Base-by-base conservation (phyloP, 352 stramenopile species). In the Pythium aquatile region DNA sequence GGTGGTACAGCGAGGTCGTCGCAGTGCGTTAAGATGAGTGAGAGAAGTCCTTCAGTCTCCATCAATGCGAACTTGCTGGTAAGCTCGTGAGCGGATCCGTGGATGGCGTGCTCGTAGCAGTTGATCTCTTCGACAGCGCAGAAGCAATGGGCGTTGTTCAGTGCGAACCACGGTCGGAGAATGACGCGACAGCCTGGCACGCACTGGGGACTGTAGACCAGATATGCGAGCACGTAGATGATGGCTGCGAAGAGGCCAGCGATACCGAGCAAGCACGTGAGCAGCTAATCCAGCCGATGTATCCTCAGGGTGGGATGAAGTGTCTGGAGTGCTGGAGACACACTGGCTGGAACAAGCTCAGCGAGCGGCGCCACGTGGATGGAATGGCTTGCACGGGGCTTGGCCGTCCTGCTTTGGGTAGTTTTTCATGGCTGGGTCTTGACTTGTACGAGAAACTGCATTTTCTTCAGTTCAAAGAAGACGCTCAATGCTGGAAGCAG, bases 111-210 rank as follows among this genome's bases (percentile, higher is more conserved):
- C 1, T 17, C 3, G 2, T 46, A 46, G 44, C 61, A 62, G 33
- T 61, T 62, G 61, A 67, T 62, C n/a, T 52, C 44, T 42, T 58
- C 20, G 24, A 67, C 61, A 7, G 54, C 54, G 32, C 53, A 62
- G 16, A 33, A 53, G 42, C 54, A 61, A 16, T 51, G 37, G 8
- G 16, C 14, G 9, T 37, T n/a, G 42, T 29, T 14, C 5, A 11
- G 26, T 3, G n/a, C 39, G 17, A 67, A 62, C 61, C 61, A 67
- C 35, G 61, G 61, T 11, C 32, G 30, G 20, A 61, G 6, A 1
- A 52, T n/a, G 1, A 58, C 28, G 8, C 29, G 40, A 29, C 61
- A 67, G 7, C 61, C 61, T 5, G 13, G 26, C 1, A 28, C n/a
- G 24, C 58, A 66, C 17, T 53, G 10, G 5, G 51, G 39, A 2